Conservation (phyloP, 208 protist species). For the Willaertia magna region DNA sequence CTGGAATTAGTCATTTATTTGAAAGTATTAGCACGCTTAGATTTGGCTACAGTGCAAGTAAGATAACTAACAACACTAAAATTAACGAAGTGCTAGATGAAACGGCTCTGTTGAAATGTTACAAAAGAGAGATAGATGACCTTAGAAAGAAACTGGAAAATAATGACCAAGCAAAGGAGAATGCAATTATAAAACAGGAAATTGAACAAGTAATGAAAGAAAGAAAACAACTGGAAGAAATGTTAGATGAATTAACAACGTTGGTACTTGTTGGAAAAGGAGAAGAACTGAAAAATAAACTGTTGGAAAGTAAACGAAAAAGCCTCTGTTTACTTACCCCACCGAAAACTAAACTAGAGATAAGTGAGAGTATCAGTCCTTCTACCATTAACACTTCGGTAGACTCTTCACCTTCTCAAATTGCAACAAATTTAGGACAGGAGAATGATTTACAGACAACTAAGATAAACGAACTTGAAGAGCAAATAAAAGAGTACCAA, state of each 20-base stretch:
- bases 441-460: too few relatives aligned
- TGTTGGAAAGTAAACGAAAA: too few relatives aligned
- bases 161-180: background rate
- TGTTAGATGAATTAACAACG: background rate
- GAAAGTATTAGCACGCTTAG: background rate
- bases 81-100: slow-evolving; percentile 57
- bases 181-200: background rate
- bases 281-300: too few relatives aligned
- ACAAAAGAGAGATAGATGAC: background rate
- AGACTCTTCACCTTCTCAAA: too few relatives aligned
- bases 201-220: background rate
- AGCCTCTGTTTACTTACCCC: background rate
- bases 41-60: slow-evolving; percentile 62
- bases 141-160: background rate
- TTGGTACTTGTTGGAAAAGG: background rate
- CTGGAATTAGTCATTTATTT: background rate
- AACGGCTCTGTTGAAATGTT: slow-evolving; percentile 22
- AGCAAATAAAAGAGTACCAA: too few relatives aligned
- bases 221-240: background rate
- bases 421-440: too few relatives aligned
- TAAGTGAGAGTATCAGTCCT: too few relatives aligned
- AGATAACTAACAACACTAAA: slow-evolving; percentile 57
- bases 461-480: too few relatives aligned
- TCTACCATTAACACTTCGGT: too few relatives aligned
- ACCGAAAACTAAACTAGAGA: too few relatives aligned